Conservation (phyloP, 768 basidiomycete genomes). For the Suillus sp. region DNA sequence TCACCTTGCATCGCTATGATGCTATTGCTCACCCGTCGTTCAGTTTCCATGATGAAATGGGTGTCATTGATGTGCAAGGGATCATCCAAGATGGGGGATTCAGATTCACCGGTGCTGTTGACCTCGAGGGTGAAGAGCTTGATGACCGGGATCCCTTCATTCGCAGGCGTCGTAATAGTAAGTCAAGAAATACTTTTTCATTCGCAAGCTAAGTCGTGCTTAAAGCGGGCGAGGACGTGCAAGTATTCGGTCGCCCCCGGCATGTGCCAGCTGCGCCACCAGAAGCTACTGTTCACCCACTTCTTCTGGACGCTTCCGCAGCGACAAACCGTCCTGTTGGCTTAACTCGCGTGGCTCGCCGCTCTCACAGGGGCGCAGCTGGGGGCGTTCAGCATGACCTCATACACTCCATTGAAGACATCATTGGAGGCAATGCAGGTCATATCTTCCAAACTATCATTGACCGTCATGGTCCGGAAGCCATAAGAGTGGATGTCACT, state of each 20-base stretch:
- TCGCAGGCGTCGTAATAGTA: conserved; percentile 50
- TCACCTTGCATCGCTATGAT: conserved; percentile 12
- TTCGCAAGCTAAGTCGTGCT: conserved; percentile 9
- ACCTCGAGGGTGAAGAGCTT: conserved; percentile 46
- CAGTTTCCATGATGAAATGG: conserved; percentile 45
- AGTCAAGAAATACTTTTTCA: conserved; percentile 3
- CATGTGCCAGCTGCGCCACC: conserved; percentile 52
- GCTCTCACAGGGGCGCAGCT: conserved; percentile 56
- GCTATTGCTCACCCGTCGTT: conserved; percentile 20
- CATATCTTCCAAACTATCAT: conserved; percentile 87
- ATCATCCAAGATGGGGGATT: conserved; percentile 51
- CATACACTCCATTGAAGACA: conserved; percentile 75
- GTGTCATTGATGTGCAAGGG: conserved; percentile 39
- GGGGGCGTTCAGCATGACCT: conserved; percentile 55
- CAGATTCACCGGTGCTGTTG: conserved; percentile 55
- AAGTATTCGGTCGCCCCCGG: conserved; percentile 66
- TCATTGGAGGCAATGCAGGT: conserved; percentile 78
- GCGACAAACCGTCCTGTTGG: conserved; percentile 46
- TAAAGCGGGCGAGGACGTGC: conserved; percentile 54
- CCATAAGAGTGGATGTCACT: conserved; percentile 78
- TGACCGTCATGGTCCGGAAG: conserved; percentile 60
- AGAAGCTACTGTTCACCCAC: conserved; percentile 79
- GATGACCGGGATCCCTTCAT: conserved; percentile 48
- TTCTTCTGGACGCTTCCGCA: conserved; percentile 67
- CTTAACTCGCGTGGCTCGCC: conserved; percentile 52